Evolutionary conservation across 441 rosid genomes (phyloP), one percentile per base, ranked within the genome.

Genomic region (Flueggea neowawraea): DNA sequence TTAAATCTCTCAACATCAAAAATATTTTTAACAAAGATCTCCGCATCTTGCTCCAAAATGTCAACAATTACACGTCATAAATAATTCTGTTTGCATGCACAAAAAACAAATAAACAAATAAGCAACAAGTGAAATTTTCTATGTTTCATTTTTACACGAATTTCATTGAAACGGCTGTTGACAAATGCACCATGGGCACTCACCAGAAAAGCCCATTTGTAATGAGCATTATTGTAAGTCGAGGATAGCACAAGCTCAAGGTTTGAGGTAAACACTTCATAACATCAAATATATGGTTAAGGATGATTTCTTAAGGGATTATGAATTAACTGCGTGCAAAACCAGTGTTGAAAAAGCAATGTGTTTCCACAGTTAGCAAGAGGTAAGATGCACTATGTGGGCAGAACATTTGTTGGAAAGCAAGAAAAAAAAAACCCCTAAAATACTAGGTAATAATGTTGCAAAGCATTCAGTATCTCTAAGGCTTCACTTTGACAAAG

Each of bases 401-500:
- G 14, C 4, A 47, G 12, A 47, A 47, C 12, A 9, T 47, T 12
- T 4, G 50, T 1, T 47, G 50, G 7, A 47, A 9, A 47, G 12
- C 50, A 11, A 47, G 50, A 1, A 47, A 47, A 47, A 3, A 47
- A 10, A 12, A 9, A 36, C 1, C 7, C 9, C n/a, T 47, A 14
- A 47, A 14, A 10, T 47, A 45, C 50, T 43, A 56, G 48, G 51
- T 48, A 61, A 55, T 51, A 55, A 49, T 94, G 88, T 87, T 56
- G 85, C 96, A 81, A 69, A 80, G 81, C 67, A 54, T 44, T 70
- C 47, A 72, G 75, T 76, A 74, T 69, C 74, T 67, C 70, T 69
- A 80, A 56, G 48, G 81, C 72, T 79, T 68, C 63, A 76, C 91
- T 86, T 71, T 57, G 61, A 73, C 81, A 84, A 62, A 82, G 69